These are phyloP conservation scores for Xylaria sp. DNA, from an alignment of 2,329 filamentous ascomycete species.

Conservation along the genomic window DNA sequence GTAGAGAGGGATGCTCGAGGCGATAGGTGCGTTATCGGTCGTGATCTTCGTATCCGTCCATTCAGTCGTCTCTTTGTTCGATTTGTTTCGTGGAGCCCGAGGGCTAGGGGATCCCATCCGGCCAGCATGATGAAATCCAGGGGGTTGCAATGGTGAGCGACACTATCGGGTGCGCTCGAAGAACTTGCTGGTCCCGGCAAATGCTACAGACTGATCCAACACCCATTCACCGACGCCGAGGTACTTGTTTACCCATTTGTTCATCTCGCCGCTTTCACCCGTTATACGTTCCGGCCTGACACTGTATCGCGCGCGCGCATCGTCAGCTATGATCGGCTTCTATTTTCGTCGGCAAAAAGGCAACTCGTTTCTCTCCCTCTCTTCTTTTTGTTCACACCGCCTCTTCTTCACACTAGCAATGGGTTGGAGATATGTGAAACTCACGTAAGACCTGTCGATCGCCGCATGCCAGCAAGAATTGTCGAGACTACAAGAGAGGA, in stretches of 20 bases:
- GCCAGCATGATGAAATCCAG: background rate
- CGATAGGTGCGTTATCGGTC: constrained; percentile 17
- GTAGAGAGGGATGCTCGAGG: constrained; percentile 1
- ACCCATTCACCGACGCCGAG: constrained; percentile 96
- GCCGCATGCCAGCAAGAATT: constrained; percentile 95
- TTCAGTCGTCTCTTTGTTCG: constrained; percentile 13
- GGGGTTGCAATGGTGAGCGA: background rate
- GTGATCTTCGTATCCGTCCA: constrained; percentile 31
- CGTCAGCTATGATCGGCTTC: constrained; percentile 23
- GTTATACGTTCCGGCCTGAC: constrained; percentile 85
- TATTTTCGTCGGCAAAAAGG: background rate
- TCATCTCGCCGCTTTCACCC: constrained; percentile 84
- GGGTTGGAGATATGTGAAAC: constrained; percentile 55
- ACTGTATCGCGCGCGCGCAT: constrained; percentile 67
- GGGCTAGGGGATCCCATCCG: background rate
- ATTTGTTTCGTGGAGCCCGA: constrained; percentile 1
- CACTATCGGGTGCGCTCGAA: constrained; percentile 87
- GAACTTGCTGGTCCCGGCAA: constrained; percentile 87
- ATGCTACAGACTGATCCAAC: constrained; percentile 95
- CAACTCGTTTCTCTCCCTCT: constrained; percentile 1
- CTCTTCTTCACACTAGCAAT: background rate
- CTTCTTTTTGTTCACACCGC: background rate
- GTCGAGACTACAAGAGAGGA: constrained; percentile 77
- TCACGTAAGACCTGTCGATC: constrained; percentile 97
- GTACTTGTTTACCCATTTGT: constrained; percentile 92